phyloP scores from a whole-genome alignment of 2,329 filamentous ascomycete genomes.

The Penicillium sp. region DNA sequence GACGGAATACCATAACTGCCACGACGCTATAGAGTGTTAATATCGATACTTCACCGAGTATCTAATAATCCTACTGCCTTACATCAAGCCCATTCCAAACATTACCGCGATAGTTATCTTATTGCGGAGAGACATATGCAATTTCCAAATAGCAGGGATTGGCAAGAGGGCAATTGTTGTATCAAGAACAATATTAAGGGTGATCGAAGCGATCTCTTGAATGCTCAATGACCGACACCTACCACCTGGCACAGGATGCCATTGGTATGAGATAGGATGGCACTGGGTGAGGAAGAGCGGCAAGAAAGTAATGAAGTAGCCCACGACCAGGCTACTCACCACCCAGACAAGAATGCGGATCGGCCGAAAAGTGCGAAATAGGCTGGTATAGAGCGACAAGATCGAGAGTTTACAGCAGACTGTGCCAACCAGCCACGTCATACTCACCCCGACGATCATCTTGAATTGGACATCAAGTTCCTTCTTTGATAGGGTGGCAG shows the following conservation, averaged over 20 bases:
- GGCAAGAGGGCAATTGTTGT: slow-evolving; percentile 12
- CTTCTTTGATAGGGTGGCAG: not conserved
- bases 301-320: slow-evolving; percentile 13
- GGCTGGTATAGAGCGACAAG: slow-evolving; percentile 10
- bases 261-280: slow-evolving; percentile 15
- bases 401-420: slow-evolving; percentile 17
- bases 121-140: slow-evolving; percentile 14
- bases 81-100: slow-evolving; percentile 16
- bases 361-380: slow-evolving; percentile 12
- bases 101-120: slow-evolving; percentile 11
- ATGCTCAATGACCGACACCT: slow-evolving; percentile 3
- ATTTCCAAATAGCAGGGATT: slow-evolving; percentile 11
- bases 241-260: slow-evolving; percentile 9
- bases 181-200: slow-evolving; percentile 15
- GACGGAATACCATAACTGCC: slow-evolving; percentile 12
- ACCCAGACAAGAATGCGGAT: slow-evolving; percentile 14
- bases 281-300: slow-evolving; percentile 14
- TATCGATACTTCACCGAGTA: not conserved
- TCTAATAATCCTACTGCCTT: not conserved
- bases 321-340: slow-evolving; percentile 8
- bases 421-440: slow-evolving; percentile 13
- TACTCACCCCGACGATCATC: slow-evolving; percentile 8
- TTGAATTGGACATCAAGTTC: slow-evolving; percentile 11
- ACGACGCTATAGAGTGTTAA: slow-evolving; percentile 1
- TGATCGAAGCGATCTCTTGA: slow-evolving; percentile 13